Conservation (phyloP, 495 filamentous ascomycete genomes). For the Neohortaea acidophila region DNA sequence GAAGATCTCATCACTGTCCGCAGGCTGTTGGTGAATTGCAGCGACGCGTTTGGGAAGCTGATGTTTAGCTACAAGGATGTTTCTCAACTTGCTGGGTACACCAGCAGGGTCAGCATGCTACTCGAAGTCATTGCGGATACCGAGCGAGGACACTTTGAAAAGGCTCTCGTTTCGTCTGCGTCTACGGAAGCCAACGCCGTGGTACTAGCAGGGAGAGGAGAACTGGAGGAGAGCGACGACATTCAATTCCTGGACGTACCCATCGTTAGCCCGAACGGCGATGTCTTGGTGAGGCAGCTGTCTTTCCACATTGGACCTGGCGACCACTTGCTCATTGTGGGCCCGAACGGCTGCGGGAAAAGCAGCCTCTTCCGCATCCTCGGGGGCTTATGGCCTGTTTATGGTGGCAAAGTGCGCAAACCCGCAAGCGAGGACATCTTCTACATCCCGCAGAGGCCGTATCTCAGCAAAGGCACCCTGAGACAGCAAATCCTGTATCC, state of each 20-base stretch:
- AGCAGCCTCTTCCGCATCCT: constrained; percentile 90
- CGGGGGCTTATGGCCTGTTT: constrained; percentile 96
- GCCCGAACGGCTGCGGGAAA: constrained; percentile 95
- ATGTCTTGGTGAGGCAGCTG: constrained; percentile 67
- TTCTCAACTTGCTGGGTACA: constrained; percentile 91
- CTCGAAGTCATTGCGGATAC: constrained; percentile 93
- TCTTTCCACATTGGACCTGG: constrained; percentile 74
- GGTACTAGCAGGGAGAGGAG: constrained; percentile 64
- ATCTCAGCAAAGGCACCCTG: constrained; percentile 73
- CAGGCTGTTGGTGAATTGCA: constrained; percentile 75
- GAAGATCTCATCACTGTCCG: constrained; percentile 94
- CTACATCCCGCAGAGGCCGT: constrained; percentile 94
- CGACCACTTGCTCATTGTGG: constrained; percentile 86
- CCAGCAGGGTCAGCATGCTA: constrained; percentile 73
- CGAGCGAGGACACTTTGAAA: constrained; percentile 73
- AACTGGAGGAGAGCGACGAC: constrained; percentile 56
- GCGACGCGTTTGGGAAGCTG: constrained; percentile 86
- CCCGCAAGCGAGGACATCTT: constrained; percentile 84
- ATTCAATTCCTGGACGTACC: constrained; percentile 86
- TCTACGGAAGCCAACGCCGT: constrained; percentile 60
- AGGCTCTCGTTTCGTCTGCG: constrained; percentile 84
- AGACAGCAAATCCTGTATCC: constrained; percentile 96
- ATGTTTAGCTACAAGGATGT: constrained; percentile 98
- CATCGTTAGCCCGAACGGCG: constrained; percentile 94
- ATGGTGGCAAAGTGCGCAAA: constrained; percentile 82